phyloP scores from a whole-genome alignment of 441 rosid species.

The Metrosideros polymorpha region DNA sequence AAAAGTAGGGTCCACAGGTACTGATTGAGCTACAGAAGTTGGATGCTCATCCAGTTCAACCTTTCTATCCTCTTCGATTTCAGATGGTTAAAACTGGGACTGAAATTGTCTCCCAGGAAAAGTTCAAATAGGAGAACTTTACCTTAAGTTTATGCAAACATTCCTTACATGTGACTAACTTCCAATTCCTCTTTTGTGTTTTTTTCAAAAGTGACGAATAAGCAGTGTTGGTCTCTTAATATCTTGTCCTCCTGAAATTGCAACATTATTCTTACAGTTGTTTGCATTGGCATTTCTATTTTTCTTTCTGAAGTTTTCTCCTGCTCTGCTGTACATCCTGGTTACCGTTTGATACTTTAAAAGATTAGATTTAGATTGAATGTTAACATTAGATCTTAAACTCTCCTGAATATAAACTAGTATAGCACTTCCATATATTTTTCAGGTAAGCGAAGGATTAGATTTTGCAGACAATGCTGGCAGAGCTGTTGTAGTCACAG shows the following conservation, averaged over 20 bases:
- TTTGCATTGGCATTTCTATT: neutral
- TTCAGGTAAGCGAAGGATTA: conserved; percentile 96
- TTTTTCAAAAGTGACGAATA: neutral
- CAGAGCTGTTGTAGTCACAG: conserved; percentile 91
- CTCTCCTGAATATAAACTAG: neutral
- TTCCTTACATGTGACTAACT: neutral
- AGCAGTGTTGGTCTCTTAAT: neutral
- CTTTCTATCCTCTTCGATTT: neutral
- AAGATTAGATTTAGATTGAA: neutral
- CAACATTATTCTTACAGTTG: neutral
- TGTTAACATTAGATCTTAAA: neutral
- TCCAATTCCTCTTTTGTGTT: neutral
- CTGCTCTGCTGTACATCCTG: neutral
- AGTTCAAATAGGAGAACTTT: neutral
- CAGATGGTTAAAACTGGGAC: neutral
- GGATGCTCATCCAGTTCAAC: neutral
- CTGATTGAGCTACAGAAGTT: neutral
- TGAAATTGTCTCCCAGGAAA: neutral
- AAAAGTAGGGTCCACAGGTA: neutral
- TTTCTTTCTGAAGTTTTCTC: neutral
- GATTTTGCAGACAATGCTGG: conserved; percentile 98
- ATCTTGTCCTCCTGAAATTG: neutral
- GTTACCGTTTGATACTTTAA: neutral
- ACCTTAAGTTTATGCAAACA: neutral
- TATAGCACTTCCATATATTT: conserved; percentile 16